A percentile compares a stretch with the other conserved stretches of the same genome.
Evolutionary conservation across 352 stramenopile species (phyloP).

Genomic region (Phytophthora lateralis): DNA sequence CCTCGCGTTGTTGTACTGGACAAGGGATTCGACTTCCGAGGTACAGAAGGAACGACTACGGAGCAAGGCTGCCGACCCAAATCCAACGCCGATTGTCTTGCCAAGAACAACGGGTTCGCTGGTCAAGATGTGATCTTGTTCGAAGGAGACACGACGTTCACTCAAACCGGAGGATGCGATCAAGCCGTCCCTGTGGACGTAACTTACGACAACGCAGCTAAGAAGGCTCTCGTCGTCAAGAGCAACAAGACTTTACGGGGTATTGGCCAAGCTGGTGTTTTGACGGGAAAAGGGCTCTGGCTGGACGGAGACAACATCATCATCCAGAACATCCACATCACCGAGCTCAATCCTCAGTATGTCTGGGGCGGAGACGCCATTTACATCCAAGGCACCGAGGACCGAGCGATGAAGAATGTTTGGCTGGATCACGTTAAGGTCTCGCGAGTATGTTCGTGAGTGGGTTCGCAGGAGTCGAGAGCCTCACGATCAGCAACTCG

Average conservation of each 20-base stretch:
- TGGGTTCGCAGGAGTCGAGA: constrained; percentile 36
- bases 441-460: constrained; percentile 42
- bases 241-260: constrained; percentile 40
- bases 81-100: constrained; percentile 37
- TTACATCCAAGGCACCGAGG: constrained; percentile 28
- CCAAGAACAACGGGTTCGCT: constrained; percentile 42
- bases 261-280: constrained; percentile 22
- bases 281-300: constrained; percentile 32
- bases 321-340: constrained; percentile 50
- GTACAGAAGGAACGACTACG: constrained; percentile 36
- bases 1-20: constrained; percentile 45
- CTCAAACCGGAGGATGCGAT: constrained; percentile 48
- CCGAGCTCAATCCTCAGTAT: constrained; percentile 47
- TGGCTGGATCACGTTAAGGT: constrained; percentile 62
- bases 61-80: constrained; percentile 42
- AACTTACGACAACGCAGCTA: constrained; percentile 36
- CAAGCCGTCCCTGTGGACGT: constrained; percentile 32
- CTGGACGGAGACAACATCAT: constrained; percentile 41
- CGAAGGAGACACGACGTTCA: constrained; percentile 40
- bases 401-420: constrained; percentile 24
- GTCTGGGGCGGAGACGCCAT: constrained; percentile 38
- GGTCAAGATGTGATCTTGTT: constrained; percentile 48
- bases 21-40: constrained; percentile 44
- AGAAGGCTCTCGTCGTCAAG: constrained; percentile 21
- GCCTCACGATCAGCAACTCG: constrained; percentile 55